Percentiles rank a stretch among this genome's conserved stretches.
These are phyloP conservation scores for Aureobasidium uvarum DNA, from an alignment of 2,329 filamentous ascomycete species.

Conservation along the genomic window DNA sequence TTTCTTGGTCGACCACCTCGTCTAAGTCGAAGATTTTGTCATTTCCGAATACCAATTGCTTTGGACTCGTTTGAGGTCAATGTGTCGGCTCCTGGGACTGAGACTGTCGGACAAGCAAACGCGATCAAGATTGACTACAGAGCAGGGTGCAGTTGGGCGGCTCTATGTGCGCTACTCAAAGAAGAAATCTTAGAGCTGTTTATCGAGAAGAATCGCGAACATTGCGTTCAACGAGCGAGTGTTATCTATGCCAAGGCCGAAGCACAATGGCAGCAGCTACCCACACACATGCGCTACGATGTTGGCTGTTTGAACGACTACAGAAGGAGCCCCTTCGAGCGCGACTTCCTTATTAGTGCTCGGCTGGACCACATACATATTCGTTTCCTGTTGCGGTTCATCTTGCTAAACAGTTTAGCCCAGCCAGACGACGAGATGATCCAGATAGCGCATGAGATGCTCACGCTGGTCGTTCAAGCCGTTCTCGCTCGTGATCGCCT, in stretches of 20 bases:
- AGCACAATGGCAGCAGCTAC: constrained; percentile 35
- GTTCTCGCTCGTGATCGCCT: constrained; percentile 36
- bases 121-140: constrained; percentile 33
- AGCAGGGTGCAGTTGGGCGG: constrained; percentile 37
- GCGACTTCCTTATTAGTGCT: constrained; percentile 38
- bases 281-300: constrained; percentile 32
- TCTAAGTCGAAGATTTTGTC: constrained; percentile 47
- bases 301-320: constrained; percentile 28
- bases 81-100: neutral
- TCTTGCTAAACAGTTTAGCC: constrained; percentile 31
- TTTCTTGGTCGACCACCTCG: constrained; percentile 53
- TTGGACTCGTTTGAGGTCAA: neutral
- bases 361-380: constrained; percentile 40
- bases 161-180: constrained; percentile 37
- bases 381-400: constrained; percentile 36
- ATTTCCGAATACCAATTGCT: constrained; percentile 32
- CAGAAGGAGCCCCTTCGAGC: constrained; percentile 31
- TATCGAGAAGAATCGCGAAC: constrained; percentile 29
- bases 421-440: constrained; percentile 35
- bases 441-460: constrained; percentile 35
- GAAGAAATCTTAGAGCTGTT: constrained; percentile 39
- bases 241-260: constrained; percentile 30
- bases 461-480: constrained; percentile 36
- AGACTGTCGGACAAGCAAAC: neutral
- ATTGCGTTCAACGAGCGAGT: constrained; percentile 27